phyloP scores from a whole-genome alignment of 139 green algal species.

The Chlorella sp. region DNA sequence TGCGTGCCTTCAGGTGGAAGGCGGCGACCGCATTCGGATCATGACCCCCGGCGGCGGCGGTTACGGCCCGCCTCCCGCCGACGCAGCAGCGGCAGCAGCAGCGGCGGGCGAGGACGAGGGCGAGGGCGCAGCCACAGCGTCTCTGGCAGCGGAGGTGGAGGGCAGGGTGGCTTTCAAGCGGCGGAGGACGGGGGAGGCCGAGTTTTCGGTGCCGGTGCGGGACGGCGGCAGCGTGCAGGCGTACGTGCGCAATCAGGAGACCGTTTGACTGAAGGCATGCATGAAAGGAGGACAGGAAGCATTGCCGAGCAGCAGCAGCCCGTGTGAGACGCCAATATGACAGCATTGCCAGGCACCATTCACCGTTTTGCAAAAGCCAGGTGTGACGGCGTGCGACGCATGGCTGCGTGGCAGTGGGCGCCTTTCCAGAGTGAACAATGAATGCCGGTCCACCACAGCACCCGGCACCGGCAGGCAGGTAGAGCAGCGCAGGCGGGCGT shows the following conservation, averaged over 20 bases:
- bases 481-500: too few species aligned
- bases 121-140: background rate
- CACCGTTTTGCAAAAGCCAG: too few species aligned
- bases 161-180: background rate
- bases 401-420: too few species aligned
- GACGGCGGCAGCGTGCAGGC: conserved; percentile 51
- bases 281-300: background rate
- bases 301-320: too few species aligned
- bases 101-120: background rate
- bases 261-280: conserved; percentile 42
- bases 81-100: background rate
- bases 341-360: too few species aligned
- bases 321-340: too few species aligned
- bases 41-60: conserved; percentile 81
- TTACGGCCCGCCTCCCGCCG: conserved; percentile 49
- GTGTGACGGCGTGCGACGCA: too few species aligned
- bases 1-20: conserved; percentile 26
- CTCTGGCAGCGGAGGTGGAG: conserved; percentile 4
- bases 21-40: conserved; percentile 70
- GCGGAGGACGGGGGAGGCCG: background rate
- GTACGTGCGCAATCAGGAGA: conserved; percentile 61
- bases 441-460: too few species aligned
- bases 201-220: conserved; percentile 32
- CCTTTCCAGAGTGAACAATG: too few species aligned
- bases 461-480: too few species aligned